Percentiles rank a stretch among this genome's conserved stretches.
Conservation (phyloP, 2,329 filamentous ascomycete genomes). For the Arthrobotrys musiformis region DNA sequence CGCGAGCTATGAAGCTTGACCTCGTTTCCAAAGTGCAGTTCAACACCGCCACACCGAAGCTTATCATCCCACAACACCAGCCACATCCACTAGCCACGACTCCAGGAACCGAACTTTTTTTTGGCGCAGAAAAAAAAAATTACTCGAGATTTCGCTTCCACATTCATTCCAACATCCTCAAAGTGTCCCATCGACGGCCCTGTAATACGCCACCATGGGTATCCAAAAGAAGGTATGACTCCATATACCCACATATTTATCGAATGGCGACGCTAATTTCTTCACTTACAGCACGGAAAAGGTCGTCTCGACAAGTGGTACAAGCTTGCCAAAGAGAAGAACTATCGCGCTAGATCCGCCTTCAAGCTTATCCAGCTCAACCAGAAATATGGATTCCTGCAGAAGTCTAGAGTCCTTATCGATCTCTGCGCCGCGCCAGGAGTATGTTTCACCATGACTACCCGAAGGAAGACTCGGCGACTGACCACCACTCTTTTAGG, state of each 20-base stretch:
- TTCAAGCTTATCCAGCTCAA: constrained; percentile 99
- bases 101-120: constrained; percentile 68
- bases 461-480: constrained; percentile 9
- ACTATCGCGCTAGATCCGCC: constrained; percentile 91
- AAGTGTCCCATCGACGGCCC: constrained; percentile 11
- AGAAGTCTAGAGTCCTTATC: constrained; percentile 93
- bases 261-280: constrained; percentile 51
- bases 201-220: constrained; percentile 72
- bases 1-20: constrained; percentile 53
- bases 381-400: constrained; percentile 98
- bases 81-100: constrained; percentile 62
- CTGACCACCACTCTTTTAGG: constrained; percentile 67
- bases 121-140: constrained; percentile 42
- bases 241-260: constrained; percentile 5
- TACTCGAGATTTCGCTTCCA: constrained; percentile 31
- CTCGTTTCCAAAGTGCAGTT: constrained; percentile 23
- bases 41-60: constrained; percentile 29
- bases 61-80: constrained; percentile 25
- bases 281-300: constrained; percentile 78
- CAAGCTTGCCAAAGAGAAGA: constrained; percentile 97
- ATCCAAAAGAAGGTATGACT: constrained; percentile 85
- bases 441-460: constrained; percentile 63
- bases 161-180: constrained; percentile 20
- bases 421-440: constrained; percentile 98
- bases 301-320: constrained; percentile 99